These are phyloP conservation scores for Herpetomonas samuelpessoai DNA, from an alignment of 208 protist species.

Conservation along the genomic window DNA sequence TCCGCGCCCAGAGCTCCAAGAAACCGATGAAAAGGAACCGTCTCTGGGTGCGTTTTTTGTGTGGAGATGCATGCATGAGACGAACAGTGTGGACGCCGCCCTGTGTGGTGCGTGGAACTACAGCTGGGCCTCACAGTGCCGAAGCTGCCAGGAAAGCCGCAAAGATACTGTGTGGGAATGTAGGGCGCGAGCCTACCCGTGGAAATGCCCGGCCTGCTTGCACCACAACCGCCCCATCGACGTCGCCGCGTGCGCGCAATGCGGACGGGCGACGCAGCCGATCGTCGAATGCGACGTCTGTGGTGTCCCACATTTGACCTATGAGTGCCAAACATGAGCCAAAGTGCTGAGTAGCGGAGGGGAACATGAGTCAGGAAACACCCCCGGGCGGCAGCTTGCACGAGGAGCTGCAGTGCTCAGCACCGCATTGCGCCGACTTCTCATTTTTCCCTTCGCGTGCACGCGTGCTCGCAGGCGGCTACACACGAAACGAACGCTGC, in stretches of 20 bases:
- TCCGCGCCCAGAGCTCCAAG: conserved; percentile 43
- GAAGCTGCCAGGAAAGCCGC: conserved; percentile 38
- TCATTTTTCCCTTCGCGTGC: too few species aligned
- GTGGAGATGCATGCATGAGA: conserved; percentile 71
- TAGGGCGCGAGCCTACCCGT: conserved; percentile 44
- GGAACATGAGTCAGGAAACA: conserved; percentile 13
- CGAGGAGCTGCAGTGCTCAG: too few species aligned
- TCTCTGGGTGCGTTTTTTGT: conserved; percentile 38
- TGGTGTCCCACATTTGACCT: conserved; percentile 34
- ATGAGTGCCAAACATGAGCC: conserved; percentile 21
- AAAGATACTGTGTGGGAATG: conserved; percentile 43
- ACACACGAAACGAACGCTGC: too few species aligned
- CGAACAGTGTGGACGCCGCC: conserved; percentile 1
- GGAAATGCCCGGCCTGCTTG: conserved; percentile 46
- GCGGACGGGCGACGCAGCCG: conserved; percentile 42
- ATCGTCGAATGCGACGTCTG: conserved; percentile 36
- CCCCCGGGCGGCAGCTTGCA: background rate
- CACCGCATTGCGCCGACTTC: too few species aligned
- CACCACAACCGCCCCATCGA: conserved; percentile 60
- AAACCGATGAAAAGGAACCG: background rate
- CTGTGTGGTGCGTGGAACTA: conserved; percentile 79
- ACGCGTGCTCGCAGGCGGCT: too few species aligned
- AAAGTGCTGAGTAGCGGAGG: background rate
- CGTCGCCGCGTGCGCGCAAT: conserved; percentile 55
- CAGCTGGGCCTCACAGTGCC: conserved; percentile 53